A percentile compares a stretch with the other conserved stretches of the same genome.
These are phyloP conservation scores for Fusarium sp. DNA, from an alignment of 2,329 filamentous ascomycete species.

Conservation along the genomic window DNA sequence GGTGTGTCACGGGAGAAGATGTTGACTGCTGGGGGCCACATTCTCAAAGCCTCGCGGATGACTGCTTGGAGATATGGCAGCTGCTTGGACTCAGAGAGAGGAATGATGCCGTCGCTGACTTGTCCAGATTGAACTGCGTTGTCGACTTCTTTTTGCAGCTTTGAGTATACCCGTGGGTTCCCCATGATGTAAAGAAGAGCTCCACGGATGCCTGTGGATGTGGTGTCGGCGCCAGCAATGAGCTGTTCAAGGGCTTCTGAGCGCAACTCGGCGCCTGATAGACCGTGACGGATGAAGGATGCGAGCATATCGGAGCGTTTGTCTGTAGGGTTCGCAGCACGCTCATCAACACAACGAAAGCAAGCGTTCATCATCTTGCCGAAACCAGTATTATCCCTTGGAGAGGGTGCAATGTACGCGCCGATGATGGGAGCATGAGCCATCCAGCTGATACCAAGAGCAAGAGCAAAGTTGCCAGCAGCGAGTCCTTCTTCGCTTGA, in stretches of 20 bases:
- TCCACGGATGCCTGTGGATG: slow-evolving; percentile 54
- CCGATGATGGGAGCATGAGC: slow-evolving; percentile 46
- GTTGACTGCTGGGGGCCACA: slow-evolving; percentile 58
- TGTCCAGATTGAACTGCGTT: slow-evolving; percentile 55
- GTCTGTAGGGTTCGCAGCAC: slow-evolving; percentile 39
- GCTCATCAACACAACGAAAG: slow-evolving; percentile 46
- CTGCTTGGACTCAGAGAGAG: slow-evolving; percentile 50
- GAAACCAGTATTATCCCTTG: slow-evolving; percentile 48
- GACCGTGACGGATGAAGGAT: slow-evolving; percentile 56
- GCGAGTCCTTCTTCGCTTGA: slow-evolving; percentile 50
- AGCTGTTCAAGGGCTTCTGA: slow-evolving; percentile 50
- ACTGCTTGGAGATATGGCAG: slow-evolving; percentile 64
- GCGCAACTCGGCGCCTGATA: slow-evolving; percentile 50
- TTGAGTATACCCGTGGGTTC: slow-evolving; percentile 59
- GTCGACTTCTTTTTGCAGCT: slow-evolving; percentile 63
- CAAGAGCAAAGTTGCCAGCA: slow-evolving; percentile 43
- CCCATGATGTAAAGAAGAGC: slow-evolving; percentile 65
- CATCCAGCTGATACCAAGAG: slow-evolving; percentile 46
- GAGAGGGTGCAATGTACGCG: slow-evolving; percentile 43
- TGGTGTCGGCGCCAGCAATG: slow-evolving; percentile 55
- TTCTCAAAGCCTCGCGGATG: slow-evolving; percentile 61
- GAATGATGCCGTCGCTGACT: slow-evolving; percentile 35
- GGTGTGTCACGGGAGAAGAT: slow-evolving; percentile 51
- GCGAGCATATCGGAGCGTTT: slow-evolving; percentile 55
- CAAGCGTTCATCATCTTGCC: slow-evolving; percentile 50